Percentiles rank a stretch among this genome's conserved stretches.
Evolutionary conservation across 2,329 filamentous ascomycete species (phyloP).

Genomic region (Pseudopyricularia javanii): DNA sequence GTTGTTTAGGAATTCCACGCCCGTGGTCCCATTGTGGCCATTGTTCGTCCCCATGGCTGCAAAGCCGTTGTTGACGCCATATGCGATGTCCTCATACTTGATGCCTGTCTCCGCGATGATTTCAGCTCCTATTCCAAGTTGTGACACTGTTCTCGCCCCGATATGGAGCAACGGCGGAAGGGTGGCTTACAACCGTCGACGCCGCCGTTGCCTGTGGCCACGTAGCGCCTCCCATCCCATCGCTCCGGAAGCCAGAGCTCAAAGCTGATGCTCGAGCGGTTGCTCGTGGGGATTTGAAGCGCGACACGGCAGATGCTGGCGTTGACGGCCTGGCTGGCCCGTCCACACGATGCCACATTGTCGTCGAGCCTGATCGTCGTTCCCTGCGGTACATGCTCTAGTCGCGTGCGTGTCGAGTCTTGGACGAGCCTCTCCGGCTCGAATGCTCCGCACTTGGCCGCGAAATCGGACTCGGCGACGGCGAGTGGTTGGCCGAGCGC

Average conservation of each 20-base stretch:
- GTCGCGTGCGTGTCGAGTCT: background rate
- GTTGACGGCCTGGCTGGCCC: constrained; percentile 1
- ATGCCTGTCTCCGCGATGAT: constrained; percentile 15
- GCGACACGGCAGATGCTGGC: constrained; percentile 15
- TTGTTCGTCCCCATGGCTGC: constrained; percentile 28
- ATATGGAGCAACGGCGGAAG: background rate
- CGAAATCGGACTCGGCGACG: background rate
- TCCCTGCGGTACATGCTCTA: constrained; percentile 1
- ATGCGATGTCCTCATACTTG: constrained; percentile 19
- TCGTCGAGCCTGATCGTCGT: constrained; percentile 5
- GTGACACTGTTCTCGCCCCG: background rate
- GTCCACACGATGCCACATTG: constrained; percentile 6
- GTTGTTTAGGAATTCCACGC: constrained; percentile 18
- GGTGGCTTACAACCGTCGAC: constrained; percentile 14
- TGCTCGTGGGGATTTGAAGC: constrained; percentile 15
- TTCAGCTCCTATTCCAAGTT: background rate
- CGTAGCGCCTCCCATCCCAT: constrained; percentile 20
- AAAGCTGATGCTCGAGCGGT: constrained; percentile 27
- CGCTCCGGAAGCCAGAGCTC: constrained; percentile 27
- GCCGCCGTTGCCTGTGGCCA: constrained; percentile 19
- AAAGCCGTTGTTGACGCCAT: constrained; percentile 23
- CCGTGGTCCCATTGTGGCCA: constrained; percentile 28
- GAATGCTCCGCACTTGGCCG: constrained; percentile 2
- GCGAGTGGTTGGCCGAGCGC: background rate
- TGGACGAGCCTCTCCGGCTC: background rate